Conservation (phyloP, 2,329 filamentous ascomycete species). For the Nakataea oryzae region DNA sequence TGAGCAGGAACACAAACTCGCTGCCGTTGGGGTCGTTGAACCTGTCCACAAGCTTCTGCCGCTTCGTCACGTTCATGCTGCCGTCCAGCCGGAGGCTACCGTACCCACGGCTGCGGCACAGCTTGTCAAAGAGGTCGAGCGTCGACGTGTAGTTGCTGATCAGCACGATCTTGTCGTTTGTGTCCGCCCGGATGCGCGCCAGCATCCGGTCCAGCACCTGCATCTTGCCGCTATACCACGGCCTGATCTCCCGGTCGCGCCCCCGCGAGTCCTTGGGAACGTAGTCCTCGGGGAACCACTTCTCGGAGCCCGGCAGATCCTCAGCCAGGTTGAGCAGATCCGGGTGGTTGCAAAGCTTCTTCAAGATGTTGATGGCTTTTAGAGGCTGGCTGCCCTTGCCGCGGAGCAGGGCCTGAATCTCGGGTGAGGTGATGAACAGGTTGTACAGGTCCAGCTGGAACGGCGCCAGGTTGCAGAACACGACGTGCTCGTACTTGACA, state of each 20-base stretch:
- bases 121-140: slow-evolving; percentile 82
- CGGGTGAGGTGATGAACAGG: slow-evolving; percentile 90
- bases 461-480: slow-evolving; percentile 89
- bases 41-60: slow-evolving; percentile 92
- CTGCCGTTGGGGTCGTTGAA: slow-evolving; percentile 89
- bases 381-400: slow-evolving; percentile 94
- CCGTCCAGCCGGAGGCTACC: slow-evolving; percentile 85
- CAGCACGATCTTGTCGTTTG: slow-evolving; percentile 97
- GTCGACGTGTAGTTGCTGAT: slow-evolving; percentile 99
- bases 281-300: slow-evolving; percentile 75
- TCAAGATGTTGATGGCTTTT: slow-evolving; percentile 92
- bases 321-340: slow-evolving; percentile 76
- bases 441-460: slow-evolving; percentile 94
- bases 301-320: slow-evolving; percentile 80
- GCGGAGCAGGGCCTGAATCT: slow-evolving; percentile 82
- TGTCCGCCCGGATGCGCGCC: slow-evolving; percentile 86
- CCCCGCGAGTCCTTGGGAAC: slow-evolving; percentile 80
- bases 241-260: slow-evolving; percentile 81
- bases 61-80: slow-evolving; percentile 95
- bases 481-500: slow-evolving; percentile 97
- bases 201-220: slow-evolving; percentile 97
- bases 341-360: slow-evolving; percentile 97
- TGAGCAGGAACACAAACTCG: slow-evolving; percentile 93
- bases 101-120: slow-evolving; percentile 78
- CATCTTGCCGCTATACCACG: slow-evolving; percentile 98